phyloP scores from a whole-genome alignment of 306 rosid species.

The Dryas alaskensis region DNA sequence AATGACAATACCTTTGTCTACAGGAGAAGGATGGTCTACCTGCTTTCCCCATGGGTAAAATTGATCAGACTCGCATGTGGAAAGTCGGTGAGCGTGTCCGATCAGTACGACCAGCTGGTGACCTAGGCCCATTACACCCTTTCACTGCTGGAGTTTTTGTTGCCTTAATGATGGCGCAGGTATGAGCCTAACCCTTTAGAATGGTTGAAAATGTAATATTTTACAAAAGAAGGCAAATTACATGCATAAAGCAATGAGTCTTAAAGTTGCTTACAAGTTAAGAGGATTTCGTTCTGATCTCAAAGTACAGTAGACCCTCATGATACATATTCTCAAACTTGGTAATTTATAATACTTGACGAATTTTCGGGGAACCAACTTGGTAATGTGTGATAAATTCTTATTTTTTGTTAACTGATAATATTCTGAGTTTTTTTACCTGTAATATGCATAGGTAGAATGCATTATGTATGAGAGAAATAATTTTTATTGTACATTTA shows the following conservation, averaged over 20 bases:
- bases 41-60: constrained; percentile 97
- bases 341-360: neutral
- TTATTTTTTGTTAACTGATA: no score
- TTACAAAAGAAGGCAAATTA: neutral
- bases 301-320: neutral
- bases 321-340: neutral
- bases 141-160: constrained; percentile 98
- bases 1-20: constrained; percentile 22
- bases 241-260: neutral
- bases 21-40: constrained; percentile 98
- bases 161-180: constrained; percentile 99
- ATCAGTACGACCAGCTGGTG: constrained; percentile 73
- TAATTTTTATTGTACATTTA: no score
- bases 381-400: neutral
- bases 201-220: neutral
- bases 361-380: neutral
- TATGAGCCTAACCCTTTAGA: constrained; percentile 21
- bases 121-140: constrained; percentile 85
- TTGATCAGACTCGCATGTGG: constrained; percentile 99
- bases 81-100: constrained; percentile 93
- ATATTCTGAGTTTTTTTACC: no score
- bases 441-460: no score
- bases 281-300: neutral
- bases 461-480: no score
- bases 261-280: neutral